These are phyloP conservation scores for Stropharia rugosoannulata DNA, from an alignment of 768 basidiomycete species.

Conservation along the genomic window DNA sequence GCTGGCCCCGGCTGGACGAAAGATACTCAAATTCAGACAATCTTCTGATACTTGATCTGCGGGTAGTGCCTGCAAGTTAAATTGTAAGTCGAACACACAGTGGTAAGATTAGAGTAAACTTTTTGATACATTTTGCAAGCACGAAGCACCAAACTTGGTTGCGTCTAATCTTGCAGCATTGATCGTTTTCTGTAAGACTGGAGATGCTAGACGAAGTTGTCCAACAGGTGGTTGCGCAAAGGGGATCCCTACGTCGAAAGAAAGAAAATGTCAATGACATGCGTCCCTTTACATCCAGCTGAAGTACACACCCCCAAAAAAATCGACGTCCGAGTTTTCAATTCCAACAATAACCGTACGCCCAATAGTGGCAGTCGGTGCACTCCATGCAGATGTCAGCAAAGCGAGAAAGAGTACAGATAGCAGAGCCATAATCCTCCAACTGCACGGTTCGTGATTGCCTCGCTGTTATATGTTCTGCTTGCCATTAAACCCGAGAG, in stretches of 20 bases:
- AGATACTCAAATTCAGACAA: slow-evolving; percentile 56
- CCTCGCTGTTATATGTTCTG: too few relatives aligned
- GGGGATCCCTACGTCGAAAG: slow-evolving; percentile 30
- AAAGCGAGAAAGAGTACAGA: neutral
- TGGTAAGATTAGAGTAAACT: too few relatives aligned
- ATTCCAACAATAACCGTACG: neutral
- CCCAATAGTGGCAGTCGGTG: neutral
- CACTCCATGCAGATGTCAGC: neutral
- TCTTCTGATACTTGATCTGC: slow-evolving; percentile 47
- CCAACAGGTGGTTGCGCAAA: slow-evolving; percentile 51
- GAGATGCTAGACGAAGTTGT: slow-evolving; percentile 37
- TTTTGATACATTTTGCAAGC: neutral
- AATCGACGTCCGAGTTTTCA: neutral
- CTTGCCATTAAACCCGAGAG: too few relatives aligned
- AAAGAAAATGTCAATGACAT: neutral
- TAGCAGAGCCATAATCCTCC: neutral
- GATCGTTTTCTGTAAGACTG: slow-evolving; percentile 34
- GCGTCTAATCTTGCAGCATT: neutral
- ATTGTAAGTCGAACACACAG: neutral
- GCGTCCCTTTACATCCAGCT: neutral
- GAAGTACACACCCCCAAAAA: neutral
- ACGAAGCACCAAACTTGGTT: neutral
- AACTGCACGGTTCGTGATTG: too few relatives aligned
- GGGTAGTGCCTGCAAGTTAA: slow-evolving; percentile 11
- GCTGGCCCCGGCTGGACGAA: slow-evolving; percentile 39